A percentile compares a stretch with the other conserved stretches of the same genome.
phyloP scores from a whole-genome alignment of 306 rosid species.

The Pueraria montana region DNA sequence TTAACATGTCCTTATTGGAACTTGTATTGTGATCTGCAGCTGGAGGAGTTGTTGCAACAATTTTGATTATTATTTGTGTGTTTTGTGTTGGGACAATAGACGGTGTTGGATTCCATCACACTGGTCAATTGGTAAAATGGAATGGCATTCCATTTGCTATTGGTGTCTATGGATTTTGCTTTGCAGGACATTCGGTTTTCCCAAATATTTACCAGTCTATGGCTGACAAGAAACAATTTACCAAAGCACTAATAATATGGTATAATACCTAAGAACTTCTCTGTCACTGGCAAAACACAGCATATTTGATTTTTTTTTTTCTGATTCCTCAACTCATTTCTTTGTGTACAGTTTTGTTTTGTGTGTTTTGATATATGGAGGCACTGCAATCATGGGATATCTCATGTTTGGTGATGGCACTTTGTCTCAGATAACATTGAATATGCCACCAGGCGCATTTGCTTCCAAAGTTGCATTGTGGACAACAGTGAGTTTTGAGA shows the following conservation, averaged over 20 bases:
- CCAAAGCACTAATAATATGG: slow-evolving; percentile 50
- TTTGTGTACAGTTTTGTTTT: slow-evolving; percentile 65
- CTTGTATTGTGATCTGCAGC: slow-evolving; percentile 56
- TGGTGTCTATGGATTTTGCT: slow-evolving; percentile 82
- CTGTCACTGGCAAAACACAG: neutral
- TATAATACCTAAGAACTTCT: slow-evolving; percentile 29
- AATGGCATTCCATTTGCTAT: slow-evolving; percentile 78
- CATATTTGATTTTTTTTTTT: neutral
- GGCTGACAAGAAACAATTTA: slow-evolving; percentile 74
- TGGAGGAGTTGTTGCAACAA: slow-evolving; percentile 72
- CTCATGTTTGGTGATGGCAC: slow-evolving; percentile 76
- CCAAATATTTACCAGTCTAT: slow-evolving; percentile 85
- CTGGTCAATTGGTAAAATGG: slow-evolving; percentile 62
- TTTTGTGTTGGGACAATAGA: slow-evolving; percentile 65
- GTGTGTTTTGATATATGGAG: slow-evolving; percentile 68
- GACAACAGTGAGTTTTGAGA: slow-evolving; percentile 72
- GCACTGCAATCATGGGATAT: slow-evolving; percentile 79
- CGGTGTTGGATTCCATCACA: slow-evolving; percentile 68
- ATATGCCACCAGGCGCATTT: slow-evolving; percentile 66
- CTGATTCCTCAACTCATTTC: slow-evolving; percentile 25
- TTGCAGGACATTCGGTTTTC: slow-evolving; percentile 76
- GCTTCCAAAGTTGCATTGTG: slow-evolving; percentile 74
- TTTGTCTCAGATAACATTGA: slow-evolving; percentile 81
- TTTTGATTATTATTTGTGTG: slow-evolving; percentile 65
- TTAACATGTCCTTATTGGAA: slow-evolving; percentile 29